Evolutionary conservation across 2,329 filamentous ascomycete species (phyloP).

Genomic region (Cryphonectria naterciae): DNA sequence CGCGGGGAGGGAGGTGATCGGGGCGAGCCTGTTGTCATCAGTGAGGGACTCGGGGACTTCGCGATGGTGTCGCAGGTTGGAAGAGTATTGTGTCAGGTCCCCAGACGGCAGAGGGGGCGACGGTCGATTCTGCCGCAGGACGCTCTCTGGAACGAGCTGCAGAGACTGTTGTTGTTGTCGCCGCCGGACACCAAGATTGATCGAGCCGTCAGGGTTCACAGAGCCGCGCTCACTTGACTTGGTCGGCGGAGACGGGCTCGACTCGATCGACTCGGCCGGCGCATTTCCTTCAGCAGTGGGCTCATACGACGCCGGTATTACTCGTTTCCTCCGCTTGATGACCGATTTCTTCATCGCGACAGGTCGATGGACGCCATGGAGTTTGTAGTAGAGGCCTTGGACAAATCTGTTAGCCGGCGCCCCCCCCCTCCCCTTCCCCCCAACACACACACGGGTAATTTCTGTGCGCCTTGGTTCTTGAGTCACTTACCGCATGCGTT

Average conservation of each 20-base stretch:
- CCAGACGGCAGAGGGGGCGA: conserved; percentile 49
- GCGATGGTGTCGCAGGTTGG: conserved; percentile 44
- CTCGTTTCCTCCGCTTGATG: conserved; percentile 93
- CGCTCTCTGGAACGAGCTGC: conserved; percentile 52
- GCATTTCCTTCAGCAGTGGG: conserved; percentile 42
- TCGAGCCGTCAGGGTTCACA: conserved; percentile 65
- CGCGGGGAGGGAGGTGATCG: conserved; percentile 52
- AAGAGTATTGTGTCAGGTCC: conserved; percentile 56
- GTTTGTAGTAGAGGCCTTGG: conserved; percentile 89
- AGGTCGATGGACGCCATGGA: conserved; percentile 90
- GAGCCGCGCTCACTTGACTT: conserved; percentile 54
- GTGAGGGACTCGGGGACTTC: conserved; percentile 49
- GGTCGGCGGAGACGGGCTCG: conserved; percentile 42
- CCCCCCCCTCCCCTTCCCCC: neutral
- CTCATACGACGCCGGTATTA: conserved; percentile 75
- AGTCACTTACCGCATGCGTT: conserved; percentile 86
- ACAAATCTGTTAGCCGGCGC: conserved; percentile 34
- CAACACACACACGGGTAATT: neutral
- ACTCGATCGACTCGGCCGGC: conserved; percentile 54
- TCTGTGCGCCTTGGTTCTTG: neutral
- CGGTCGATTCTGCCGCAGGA: conserved; percentile 48
- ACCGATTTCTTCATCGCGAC: conserved; percentile 99
- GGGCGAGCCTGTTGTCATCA: conserved; percentile 63
- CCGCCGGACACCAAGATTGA: conserved; percentile 63
- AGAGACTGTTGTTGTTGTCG: conserved; percentile 49